Percentiles rank a stretch among this genome's conserved stretches.
phyloP scores from a whole-genome alignment of 1,284 basidiomycete species.

The Ceratorhiza oryzae-sativae region DNA sequence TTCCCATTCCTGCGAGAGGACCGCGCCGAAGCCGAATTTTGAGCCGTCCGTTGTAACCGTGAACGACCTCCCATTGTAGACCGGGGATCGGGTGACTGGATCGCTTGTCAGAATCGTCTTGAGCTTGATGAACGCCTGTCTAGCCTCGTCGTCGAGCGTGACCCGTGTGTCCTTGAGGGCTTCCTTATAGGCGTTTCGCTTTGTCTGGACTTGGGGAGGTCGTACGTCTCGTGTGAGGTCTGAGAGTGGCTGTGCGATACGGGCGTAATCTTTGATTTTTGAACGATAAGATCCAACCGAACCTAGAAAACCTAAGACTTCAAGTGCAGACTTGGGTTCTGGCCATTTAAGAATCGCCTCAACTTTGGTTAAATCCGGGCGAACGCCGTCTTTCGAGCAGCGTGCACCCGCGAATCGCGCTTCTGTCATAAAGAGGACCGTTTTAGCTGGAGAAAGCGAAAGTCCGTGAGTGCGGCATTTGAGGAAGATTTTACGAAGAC shows the following conservation, averaged over 20 bases:
- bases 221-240: conserved; percentile 46
- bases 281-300: conserved; percentile 17
- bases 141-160: conserved; percentile 49
- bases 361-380: conserved; percentile 37
- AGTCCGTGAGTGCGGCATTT: conserved; percentile 7
- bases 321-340: conserved; percentile 25
- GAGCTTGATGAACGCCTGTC: conserved; percentile 48
- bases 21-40: conserved; percentile 50
- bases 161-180: conserved; percentile 21
- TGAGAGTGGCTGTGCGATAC: conserved; percentile 46
- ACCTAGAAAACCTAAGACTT: conserved; percentile 39
- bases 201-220: background rate
- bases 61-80: conserved; percentile 50
- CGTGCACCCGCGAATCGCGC: conserved; percentile 31
- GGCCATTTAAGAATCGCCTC: conserved; percentile 40
- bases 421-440: conserved; percentile 36
- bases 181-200: conserved; percentile 23
- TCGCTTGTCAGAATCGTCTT: conserved; percentile 49
- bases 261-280: conserved; percentile 41
- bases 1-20: conserved; percentile 40
- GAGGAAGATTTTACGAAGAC: conserved; percentile 3
- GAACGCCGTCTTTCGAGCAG: conserved; percentile 15
- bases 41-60: conserved; percentile 52
- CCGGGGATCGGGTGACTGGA: conserved; percentile 48
- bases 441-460: conserved; percentile 35